These are phyloP conservation scores for Dentipellis sp. DNA, from an alignment of 768 basidiomycete species.

Conservation along the genomic window DNA sequence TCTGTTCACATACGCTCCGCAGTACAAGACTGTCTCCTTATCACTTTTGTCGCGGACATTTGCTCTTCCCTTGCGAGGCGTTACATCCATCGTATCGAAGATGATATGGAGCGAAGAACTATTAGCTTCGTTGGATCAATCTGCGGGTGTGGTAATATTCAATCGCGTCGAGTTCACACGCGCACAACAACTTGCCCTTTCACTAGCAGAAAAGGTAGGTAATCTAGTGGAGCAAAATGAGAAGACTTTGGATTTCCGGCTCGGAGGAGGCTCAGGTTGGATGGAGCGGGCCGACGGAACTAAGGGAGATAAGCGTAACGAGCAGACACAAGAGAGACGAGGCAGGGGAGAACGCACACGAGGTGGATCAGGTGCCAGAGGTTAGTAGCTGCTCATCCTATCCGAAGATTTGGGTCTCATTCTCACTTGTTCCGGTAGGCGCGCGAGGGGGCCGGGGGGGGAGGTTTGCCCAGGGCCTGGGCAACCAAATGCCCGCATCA, in stretches of 20 bases:
- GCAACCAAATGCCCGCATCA: constrained; percentile 60
- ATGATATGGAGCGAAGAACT: constrained; percentile 99
- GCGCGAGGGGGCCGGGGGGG: constrained; percentile 50
- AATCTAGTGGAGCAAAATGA: constrained; percentile 89
- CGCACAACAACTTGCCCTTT: constrained; percentile 82
- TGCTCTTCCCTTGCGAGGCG: constrained; percentile 67
- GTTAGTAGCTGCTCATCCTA: background rate
- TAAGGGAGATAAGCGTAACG: constrained; percentile 73
- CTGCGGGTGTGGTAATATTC: constrained; percentile 85
- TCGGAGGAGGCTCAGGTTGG: constrained; percentile 61
- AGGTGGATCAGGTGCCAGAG: constrained; percentile 28
- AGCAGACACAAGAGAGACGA: constrained; percentile 69
- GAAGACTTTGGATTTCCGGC: constrained; percentile 77
- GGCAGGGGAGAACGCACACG: constrained; percentile 65
- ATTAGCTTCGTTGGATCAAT: constrained; percentile 86
- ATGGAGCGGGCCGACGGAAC: constrained; percentile 57
- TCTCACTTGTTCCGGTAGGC: constrained; percentile 33
- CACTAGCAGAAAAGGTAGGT: constrained; percentile 80
- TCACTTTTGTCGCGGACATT: constrained; percentile 83
- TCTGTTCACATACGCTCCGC: constrained; percentile 93
- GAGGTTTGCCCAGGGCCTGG: constrained; percentile 78
- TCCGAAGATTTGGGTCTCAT: background rate
- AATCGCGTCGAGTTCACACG: constrained; percentile 86
- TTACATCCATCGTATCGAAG: constrained; percentile 88
- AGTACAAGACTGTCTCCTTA: constrained; percentile 88